Evolutionary conservation across 345 rosid genomes (phyloP).

Genomic region (Bretschneidera sinensis): DNA sequence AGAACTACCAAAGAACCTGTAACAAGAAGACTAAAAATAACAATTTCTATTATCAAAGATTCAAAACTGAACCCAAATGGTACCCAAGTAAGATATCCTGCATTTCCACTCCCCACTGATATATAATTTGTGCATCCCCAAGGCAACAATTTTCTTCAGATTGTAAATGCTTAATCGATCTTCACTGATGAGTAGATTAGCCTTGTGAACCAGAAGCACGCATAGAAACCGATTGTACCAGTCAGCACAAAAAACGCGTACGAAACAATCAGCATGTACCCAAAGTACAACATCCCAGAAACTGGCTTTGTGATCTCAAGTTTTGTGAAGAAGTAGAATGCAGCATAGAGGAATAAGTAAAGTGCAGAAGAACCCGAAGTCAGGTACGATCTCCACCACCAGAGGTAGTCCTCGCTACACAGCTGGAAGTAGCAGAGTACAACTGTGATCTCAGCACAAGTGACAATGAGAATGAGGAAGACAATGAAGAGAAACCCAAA

Average conservation of each 20-base stretch:
- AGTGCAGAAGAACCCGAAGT: conserved; percentile 87
- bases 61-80: conserved; percentile 22
- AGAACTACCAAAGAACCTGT: conserved; percentile 22
- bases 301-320: conserved; percentile 84
- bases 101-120: conserved; percentile 4
- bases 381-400: conserved; percentile 99
- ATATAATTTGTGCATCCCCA: conserved; percentile 4
- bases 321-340: conserved; percentile 86
- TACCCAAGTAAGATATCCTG: background rate
- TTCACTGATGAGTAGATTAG: conserved; percentile 83
- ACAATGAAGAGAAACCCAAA: conserved; percentile 90
- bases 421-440: conserved; percentile 95
- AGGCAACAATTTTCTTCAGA: conserved; percentile 5
- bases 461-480: conserved; percentile 66
- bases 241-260: conserved; percentile 80
- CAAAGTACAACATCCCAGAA: conserved; percentile 75
- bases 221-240: conserved; percentile 78
- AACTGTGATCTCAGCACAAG: conserved; percentile 84
- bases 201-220: conserved; percentile 93
- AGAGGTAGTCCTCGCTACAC: conserved; percentile 85
- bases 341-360: conserved; percentile 81
- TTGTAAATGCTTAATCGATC: conserved; percentile 38
- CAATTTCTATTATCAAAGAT: conserved; percentile 20
- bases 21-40: conserved; percentile 8
- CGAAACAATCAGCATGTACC: conserved; percentile 78